These are phyloP conservation scores for Puccinia coronata DNA, from an alignment of 1,284 basidiomycete species.

Conservation along the genomic window DNA sequence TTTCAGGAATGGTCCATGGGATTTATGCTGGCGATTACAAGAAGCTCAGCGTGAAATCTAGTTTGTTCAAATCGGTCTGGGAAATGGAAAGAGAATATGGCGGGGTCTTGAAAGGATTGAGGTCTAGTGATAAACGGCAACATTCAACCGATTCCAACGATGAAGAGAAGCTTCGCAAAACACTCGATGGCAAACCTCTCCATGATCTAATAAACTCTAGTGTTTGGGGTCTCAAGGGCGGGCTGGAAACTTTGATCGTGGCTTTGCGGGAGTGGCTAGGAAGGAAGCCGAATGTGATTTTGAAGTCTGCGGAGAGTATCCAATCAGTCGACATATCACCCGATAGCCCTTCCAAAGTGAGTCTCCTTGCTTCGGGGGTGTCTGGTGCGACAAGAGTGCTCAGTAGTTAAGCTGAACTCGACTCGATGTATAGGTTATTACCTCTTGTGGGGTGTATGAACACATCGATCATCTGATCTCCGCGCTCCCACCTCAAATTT, in stretches of 20 bases:
- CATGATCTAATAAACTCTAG: slow-evolving; percentile 61
- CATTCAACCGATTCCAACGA: slow-evolving; percentile 50
- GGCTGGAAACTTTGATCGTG: slow-evolving; percentile 70
- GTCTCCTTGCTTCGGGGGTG: neutral
- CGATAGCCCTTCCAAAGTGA: slow-evolving; percentile 55
- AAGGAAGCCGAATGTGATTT: slow-evolving; percentile 65
- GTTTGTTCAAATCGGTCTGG: slow-evolving; percentile 75
- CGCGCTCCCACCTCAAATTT: slow-evolving; percentile 52
- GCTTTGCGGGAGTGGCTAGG: slow-evolving; percentile 65
- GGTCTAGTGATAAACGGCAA: slow-evolving; percentile 58
- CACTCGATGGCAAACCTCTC: neutral
- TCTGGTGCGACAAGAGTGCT: slow-evolving; percentile 2
- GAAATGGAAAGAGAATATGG: slow-evolving; percentile 71
- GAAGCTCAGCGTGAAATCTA: slow-evolving; percentile 68
- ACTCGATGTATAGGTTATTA: neutral
- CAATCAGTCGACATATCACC: slow-evolving; percentile 59
- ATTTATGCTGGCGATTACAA: slow-evolving; percentile 86
- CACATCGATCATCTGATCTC: slow-evolving; percentile 52
- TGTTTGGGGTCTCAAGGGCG: slow-evolving; percentile 77
- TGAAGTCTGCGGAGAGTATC: slow-evolving; percentile 64
- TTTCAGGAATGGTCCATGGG: slow-evolving; percentile 84
- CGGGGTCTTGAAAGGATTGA: slow-evolving; percentile 69
- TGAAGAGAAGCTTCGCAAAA: slow-evolving; percentile 6
- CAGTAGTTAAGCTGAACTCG: neutral
- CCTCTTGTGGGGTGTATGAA: neutral